A percentile compares a stretch with the other conserved stretches of the same genome.
Conservation (phyloP, 495 filamentous ascomycete species). For the Tuber aestivum region DNA sequence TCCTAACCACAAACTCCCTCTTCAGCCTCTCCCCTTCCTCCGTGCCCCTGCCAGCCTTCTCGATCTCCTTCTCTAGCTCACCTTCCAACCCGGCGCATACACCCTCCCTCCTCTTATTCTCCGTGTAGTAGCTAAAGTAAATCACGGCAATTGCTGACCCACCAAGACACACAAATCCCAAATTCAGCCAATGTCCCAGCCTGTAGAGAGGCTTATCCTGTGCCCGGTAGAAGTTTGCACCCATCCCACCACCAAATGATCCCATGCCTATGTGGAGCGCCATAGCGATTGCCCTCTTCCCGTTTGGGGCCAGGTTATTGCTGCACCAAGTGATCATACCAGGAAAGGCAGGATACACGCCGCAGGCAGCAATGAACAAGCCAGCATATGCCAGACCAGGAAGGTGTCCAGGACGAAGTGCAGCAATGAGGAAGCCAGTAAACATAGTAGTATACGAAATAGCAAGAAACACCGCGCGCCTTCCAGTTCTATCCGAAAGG, state of each 20-base stretch:
- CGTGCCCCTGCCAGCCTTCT: conserved; percentile 2
- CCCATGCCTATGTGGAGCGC: conserved; percentile 70
- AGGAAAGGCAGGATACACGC: conserved; percentile 58
- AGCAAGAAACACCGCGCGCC: conserved; percentile 25
- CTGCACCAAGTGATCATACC: conserved; percentile 65
- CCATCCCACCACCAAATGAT: conserved; percentile 67
- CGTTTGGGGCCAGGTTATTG: conserved; percentile 65
- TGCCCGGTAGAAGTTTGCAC: conserved; percentile 68
- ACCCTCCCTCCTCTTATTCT: conserved; percentile 56
- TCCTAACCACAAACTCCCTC: conserved; percentile 34
- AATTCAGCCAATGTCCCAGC: conserved; percentile 63
- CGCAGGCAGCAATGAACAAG: conserved; percentile 64
- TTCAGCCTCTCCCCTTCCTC: conserved; percentile 15
- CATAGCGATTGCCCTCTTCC: conserved; percentile 67
- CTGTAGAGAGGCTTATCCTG: conserved; percentile 59
- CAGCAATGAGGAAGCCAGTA: conserved; percentile 35
- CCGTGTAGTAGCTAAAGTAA: conserved; percentile 48
- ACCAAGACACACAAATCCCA: conserved; percentile 60
- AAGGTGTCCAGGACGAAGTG: conserved; percentile 35
- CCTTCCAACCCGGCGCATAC: conserved; percentile 9
- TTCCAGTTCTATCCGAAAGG: conserved; percentile 32
- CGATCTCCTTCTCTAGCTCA: conserved; percentile 23
- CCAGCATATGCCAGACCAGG: conserved; percentile 67
- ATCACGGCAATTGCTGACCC: conserved; percentile 53
- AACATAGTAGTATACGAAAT: conserved; percentile 27